Evolutionary conservation across 805 yeast genomes (phyloP).

Genomic region (Barnettozyma vustinii): DNA sequence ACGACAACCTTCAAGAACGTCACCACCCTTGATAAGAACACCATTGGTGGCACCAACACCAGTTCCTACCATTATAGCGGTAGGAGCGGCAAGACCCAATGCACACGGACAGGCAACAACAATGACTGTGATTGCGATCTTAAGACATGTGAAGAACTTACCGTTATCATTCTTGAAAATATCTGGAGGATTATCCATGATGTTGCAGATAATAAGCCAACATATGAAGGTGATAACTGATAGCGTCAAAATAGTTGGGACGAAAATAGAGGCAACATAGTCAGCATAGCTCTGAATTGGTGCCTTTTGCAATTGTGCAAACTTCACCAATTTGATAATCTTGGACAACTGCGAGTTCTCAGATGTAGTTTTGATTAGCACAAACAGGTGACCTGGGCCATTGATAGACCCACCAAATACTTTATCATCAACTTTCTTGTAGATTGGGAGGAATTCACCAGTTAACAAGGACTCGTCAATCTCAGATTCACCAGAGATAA

Average conservation of each 20-base stretch:
- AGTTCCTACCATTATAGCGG: conserved; percentile 98
- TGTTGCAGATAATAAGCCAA: conserved; percentile 46
- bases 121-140: conserved; percentile 82
- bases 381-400: conserved; percentile 65
- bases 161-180: conserved; percentile 48
- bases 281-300: conserved; percentile 92
- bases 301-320: conserved; percentile 84
- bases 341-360: conserved; percentile 82
- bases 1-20: conserved; percentile 69
- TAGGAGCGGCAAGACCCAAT: conserved; percentile 93
- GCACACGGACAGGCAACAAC: conserved; percentile 99
- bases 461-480: conserved; percentile 87
- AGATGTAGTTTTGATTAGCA: conserved; percentile 68
- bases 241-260: conserved; percentile 62
- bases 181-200: conserved; percentile 38
- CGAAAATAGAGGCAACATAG: conserved; percentile 76
- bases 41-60: conserved; percentile 93
- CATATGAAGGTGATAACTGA: conserved; percentile 59
- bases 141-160: conserved; percentile 59
- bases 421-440: conserved; percentile 50
- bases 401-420: conserved; percentile 92
- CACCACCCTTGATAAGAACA: conserved; percentile 90
- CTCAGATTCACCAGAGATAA: conserved; percentile 73
- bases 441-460: conserved; percentile 82
- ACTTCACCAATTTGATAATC: conserved; percentile 78